phyloP scores from a whole-genome alignment of 129 eudicot species.

The Scalesia atractyloides region DNA sequence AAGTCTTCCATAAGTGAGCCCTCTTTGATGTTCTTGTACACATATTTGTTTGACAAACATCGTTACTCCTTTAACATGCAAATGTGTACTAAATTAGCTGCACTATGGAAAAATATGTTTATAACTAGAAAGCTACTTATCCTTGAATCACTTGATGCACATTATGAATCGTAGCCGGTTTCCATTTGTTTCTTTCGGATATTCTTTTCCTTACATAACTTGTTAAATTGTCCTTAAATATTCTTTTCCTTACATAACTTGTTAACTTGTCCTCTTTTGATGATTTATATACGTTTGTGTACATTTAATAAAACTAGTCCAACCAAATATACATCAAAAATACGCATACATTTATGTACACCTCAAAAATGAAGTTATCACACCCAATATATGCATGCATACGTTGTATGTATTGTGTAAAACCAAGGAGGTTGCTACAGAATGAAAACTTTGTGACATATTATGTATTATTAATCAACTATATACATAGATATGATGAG shows the following conservation, averaged over 20 bases:
- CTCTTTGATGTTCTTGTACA: slow-evolving; percentile 25
- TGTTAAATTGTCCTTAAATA: background rate
- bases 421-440: no score
- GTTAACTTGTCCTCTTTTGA: background rate
- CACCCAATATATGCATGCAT: background rate
- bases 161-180: background rate
- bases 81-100: background rate
- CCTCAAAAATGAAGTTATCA: background rate
- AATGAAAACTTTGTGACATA: no score
- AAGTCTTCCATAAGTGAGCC: slow-evolving; percentile 27
- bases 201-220: background rate
- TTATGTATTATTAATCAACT: no score
- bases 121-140: slow-evolving; percentile 23
- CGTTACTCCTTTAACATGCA: slow-evolving; percentile 4
- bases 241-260: background rate
- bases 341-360: background rate
- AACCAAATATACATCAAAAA: background rate
- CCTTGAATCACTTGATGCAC: slow-evolving; percentile 16
- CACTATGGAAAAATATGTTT: slow-evolving; percentile 5
- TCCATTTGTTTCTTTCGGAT: background rate
- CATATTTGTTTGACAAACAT: background rate
- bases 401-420: background rate
- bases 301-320: background rate
- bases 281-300: background rate
- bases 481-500: no score